Base-by-base conservation (phyloP, 768 basidiomycete species). In the Suillus occidentalis region DNA sequence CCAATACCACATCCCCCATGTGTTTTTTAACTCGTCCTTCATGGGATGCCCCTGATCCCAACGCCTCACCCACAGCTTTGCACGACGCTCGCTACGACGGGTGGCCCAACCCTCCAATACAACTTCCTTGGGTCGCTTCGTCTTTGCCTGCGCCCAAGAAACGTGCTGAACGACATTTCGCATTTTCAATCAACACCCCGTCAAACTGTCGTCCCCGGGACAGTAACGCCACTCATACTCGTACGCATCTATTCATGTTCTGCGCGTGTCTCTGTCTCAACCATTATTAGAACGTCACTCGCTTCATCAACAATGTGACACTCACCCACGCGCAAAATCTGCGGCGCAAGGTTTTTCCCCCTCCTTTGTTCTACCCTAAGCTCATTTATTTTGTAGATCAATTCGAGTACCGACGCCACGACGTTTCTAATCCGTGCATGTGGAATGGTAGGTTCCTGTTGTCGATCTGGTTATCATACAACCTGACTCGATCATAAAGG, bases 51-150 rank as follows among this genome's bases (percentile, higher is more conserved):
- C 42, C 56, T 25, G 37, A 43, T 28, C 58, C 16, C 37, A 40
- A 25, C 18, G 7, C 25, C 39, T 28, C 16, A 6, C 39, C 18
- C 28, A 18, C 18, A 10, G 58, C 37, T 6, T 36, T 50, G 18
- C 59, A 39, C 31, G 22, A 47, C 49, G 60, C 60, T 20, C 60
- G 60, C 18, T 61, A 64, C 25, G 6, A 36, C 3, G 59, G 63
- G n/a, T 61, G 63, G 37, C 63, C 49, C 25, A 43, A 2, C 28
- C 25, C 61, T 36, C n/a, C 20, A 50, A 25, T 16, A 36, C 60
- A 50, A 22, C 37, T 61, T 16, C 63, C 55, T 9, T 13, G 22
- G 22, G n/a, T 61, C 36, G 25, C 14, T 18, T 8, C n/a, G 34
- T 39, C 25, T 16, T 40, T 28, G 34, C 49, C 25, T 10, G 31